Evolutionary conservation across 2,329 filamentous ascomycete genomes (phyloP), one percentile per base, ranked within the genome.

Genomic region (Aspergillus fructus): DNA sequence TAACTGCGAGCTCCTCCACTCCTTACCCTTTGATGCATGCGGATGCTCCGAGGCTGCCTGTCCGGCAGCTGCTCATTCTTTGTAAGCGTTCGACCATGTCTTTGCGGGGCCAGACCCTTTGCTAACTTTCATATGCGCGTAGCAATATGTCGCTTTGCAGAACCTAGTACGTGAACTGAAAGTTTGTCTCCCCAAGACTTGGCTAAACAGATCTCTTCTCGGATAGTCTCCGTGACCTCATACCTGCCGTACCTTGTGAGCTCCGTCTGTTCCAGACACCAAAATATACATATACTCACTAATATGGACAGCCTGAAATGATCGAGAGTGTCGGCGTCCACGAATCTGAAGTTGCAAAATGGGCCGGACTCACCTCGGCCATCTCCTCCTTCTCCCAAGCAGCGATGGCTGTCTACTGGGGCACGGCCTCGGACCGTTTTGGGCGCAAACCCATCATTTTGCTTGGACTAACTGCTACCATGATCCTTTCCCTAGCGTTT

Each of bases 391-490:
- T 91, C 11, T 81, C 84, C 30, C 90, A 93, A 74, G 89, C 87
- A 64, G 49, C 84, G 17, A 90, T 89, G 5, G 89, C 88, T 17
- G 84, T 93, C 2, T 77, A 85, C 1, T 93, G 90, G 90, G 88
- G 91, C 5, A 83, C 86, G 62, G 83, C 88, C 2, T 90, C 91
- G 0, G 94, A 97, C 72, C 78, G 75, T 43, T 85, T 90, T 60
- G 94, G 93, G 19, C 85, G 93, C 55, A 97, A 96, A 70, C 89
- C 89, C 1, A 84, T 89, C 40, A 90, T 97, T 58, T 79, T 97
- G 13, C 69, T 82, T 7, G 91, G 90, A 0, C 79, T 94, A 17
- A 72, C 86, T 39, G 89, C 84, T 65, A 96, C 92, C 45, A 96
- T 97, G 90, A 69, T 87, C 1, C 89, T 89, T 41, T 92, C 89